Evolutionary conservation across 768 basidiomycete genomes (phyloP), one percentile per base, ranked within the genome.

Genomic region (Pulveroboletus sp.): DNA sequence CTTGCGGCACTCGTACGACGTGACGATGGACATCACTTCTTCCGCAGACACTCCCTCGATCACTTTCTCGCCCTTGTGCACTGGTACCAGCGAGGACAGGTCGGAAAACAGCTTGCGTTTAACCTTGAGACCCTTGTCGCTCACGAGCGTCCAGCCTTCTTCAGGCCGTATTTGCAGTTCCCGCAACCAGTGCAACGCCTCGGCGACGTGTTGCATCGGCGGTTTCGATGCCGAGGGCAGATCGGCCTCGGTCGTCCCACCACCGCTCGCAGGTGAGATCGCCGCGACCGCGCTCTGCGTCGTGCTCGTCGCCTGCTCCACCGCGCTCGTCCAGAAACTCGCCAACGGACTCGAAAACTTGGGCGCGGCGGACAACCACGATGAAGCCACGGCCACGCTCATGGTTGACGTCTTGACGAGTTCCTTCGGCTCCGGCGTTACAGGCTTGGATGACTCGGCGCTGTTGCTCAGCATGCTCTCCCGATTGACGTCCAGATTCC

Each of bases 1-100:
- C 64, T 81, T 84, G 52, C 90, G 78, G 49, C 84, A 86, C 43
- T 83, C 79, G 34, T 79, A 77, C 53, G 84, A 85, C 8, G 76
- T 76, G 16, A 96, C 75, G 19, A 89, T 77, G 1, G 84, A 76
- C 0, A 82, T 84, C 30, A 97, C 74, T 64, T 99, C 95, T 62
- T 96, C 94, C 1, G 93, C 93, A 1, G 92, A 89, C 11, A 94
- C 80, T 4, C 93, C 93, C 63, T 97, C 89, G 43, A 98, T 85
- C 52, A 97, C 91, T 68, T 90, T 89, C 62, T 86, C 83, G 0
- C 89, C 93, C 57, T 84, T 86, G 66, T 92, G 86, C 4, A 98
- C 82, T 0, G 92, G 91, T 27, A 93, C 81, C 45, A 80, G 73
- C 1, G 86, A 76, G 6, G 92, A 95, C 6, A 95, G 78, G 46